Conservation (phyloP, 306 rosid species). For the Corylus heterophylla region DNA sequence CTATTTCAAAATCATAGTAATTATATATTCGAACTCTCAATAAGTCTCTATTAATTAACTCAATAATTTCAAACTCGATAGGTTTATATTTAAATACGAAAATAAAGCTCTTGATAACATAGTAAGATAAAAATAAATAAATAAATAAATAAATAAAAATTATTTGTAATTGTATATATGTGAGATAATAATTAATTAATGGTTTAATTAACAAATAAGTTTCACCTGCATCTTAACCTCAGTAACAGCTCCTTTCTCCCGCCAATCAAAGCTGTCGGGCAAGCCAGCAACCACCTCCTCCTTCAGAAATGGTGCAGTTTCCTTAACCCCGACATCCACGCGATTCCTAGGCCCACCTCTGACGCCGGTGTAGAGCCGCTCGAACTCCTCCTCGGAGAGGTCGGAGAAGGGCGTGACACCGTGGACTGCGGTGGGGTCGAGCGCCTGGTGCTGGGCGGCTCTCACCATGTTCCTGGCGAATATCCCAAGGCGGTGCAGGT, state of each 20-base stretch:
- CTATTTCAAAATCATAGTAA: no score
- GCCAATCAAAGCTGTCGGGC: constrained; percentile 89
- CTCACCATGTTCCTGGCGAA: constrained; percentile 62
- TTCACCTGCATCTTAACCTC: constrained; percentile 84
- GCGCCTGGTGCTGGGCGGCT: constrained; percentile 73
- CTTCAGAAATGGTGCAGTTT: constrained; percentile 26
- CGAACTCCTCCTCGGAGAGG: constrained; percentile 66
- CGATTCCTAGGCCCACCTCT: constrained; percentile 20
- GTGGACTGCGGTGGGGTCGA: constrained; percentile 82
- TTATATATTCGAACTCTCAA: no score
- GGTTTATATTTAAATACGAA: no score
- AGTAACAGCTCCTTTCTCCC: constrained; percentile 88
- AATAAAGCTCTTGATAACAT: no score
- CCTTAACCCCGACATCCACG: not conserved
- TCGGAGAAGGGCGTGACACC: constrained; percentile 89
- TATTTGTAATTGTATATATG: no score
- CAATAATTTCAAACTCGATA: no score
- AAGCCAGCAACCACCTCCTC: constrained; percentile 47
- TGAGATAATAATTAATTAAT: no score
- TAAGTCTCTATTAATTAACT: no score
- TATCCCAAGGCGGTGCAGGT: constrained; percentile 65
- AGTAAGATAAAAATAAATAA: no score
- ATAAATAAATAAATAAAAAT: no score
- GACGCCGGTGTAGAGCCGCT: constrained; percentile 55
- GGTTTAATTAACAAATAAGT: no score